Base-by-base conservation (phyloP, 352 stramenopile genomes). In the Globisporangium recalcitrans region DNA sequence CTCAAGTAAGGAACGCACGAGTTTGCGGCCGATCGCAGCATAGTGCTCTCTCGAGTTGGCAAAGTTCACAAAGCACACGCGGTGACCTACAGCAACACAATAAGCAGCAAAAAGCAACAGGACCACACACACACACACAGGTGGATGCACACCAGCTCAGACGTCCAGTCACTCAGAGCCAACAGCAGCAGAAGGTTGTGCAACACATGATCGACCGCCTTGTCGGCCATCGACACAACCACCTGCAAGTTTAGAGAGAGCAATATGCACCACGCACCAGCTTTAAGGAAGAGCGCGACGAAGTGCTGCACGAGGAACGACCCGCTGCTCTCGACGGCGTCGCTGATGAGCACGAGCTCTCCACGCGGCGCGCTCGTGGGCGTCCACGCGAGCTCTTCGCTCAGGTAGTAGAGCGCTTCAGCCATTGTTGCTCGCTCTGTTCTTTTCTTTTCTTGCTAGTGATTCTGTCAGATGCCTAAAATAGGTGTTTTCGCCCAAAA, bases 261-360 rank as follows among this genome's bases (percentile, higher is more conserved):
- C 13, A 1, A 11, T 46, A 16, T 16, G 38, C 38, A 16, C 16
- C n/a, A 60, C 62, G 22, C 58, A 84, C 78, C 76, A 49, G 79
- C 79, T 70, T 90, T 87, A 36, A 88, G 70, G 58, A 89, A 88
- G 8, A 90, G 73, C 62, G 81, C 71, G 26, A 80, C 38, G 27
- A 93, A 87, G 64, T 93, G 80, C 55, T 93, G 83, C 44, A 93
- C 65, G 44, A 93, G 62, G 58, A 90, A 91, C 26, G 65, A 64
- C 21, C 81, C 79, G 36, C 59, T 64, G 13, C 78, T 70, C 47
- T 90, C 78, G 27, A 87, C 71, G 14, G 65, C 60, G 65, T 93
- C 83, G 14, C 81, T 67, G 49, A 93, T 64, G 42, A 82, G 46
- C 55, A 93, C 59, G 47, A 91, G 68, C 58, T 90, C 60, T 2